Evolutionary conservation across 2,329 filamentous ascomycete genomes (phyloP).

Genomic region (Nemania sp.): DNA sequence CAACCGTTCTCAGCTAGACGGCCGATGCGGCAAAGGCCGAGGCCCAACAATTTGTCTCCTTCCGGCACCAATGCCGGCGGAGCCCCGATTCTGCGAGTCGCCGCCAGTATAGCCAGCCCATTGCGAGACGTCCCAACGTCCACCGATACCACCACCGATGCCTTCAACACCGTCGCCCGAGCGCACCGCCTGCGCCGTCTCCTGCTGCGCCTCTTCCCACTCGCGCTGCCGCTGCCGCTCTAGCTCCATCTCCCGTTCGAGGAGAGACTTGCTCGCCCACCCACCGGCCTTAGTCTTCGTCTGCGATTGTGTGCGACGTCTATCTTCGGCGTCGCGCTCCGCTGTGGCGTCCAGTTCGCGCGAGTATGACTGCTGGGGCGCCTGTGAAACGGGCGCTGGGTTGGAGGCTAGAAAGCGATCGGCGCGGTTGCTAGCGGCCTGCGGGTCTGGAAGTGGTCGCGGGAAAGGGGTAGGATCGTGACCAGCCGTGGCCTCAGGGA

Average conservation of each 20-base stretch:
- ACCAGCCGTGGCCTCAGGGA: slow-evolving; percentile 56
- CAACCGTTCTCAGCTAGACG: slow-evolving; percentile 18
- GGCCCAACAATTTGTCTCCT: slow-evolving; percentile 84
- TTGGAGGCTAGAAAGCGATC: slow-evolving; percentile 69
- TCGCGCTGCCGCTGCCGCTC: slow-evolving; percentile 81
- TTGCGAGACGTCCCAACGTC: slow-evolving; percentile 81
- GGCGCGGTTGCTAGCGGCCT: slow-evolving; percentile 62
- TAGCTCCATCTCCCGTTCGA: slow-evolving; percentile 84
- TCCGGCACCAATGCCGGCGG: slow-evolving; percentile 74
- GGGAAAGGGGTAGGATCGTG: slow-evolving; percentile 39
- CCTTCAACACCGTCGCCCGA: slow-evolving; percentile 69
- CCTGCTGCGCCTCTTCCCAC: slow-evolving; percentile 82
- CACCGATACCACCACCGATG: slow-evolving; percentile 73
- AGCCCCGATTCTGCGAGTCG: slow-evolving; percentile 77
- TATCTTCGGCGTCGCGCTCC: slow-evolving; percentile 73
- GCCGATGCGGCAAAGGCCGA: slow-evolving; percentile 68
- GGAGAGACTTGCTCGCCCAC: slow-evolving; percentile 75
- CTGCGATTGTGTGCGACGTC: slow-evolving; percentile 69
- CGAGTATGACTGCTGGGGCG: slow-evolving; percentile 64
- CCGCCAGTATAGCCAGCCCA: slow-evolving; percentile 81
- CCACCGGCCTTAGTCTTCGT: slow-evolving; percentile 71
- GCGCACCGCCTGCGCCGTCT: slow-evolving; percentile 67
- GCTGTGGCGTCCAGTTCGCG: slow-evolving; percentile 67
- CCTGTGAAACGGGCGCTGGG: slow-evolving; percentile 59
- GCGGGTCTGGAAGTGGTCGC: slow-evolving; percentile 49